Base-by-base conservation (phyloP, 768 basidiomycete genomes). In the Mrakia frigida region DNA sequence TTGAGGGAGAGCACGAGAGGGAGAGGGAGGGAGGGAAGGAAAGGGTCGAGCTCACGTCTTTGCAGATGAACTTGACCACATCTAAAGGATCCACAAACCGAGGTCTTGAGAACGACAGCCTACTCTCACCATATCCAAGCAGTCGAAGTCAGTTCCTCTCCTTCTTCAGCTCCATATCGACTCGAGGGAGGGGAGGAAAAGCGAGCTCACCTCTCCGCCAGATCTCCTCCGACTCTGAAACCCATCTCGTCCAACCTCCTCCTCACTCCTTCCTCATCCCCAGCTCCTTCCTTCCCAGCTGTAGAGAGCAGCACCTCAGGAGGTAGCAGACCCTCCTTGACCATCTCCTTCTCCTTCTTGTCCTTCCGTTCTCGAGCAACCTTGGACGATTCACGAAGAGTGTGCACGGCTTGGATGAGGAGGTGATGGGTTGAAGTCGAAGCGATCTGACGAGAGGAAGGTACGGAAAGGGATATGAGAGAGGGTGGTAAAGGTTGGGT, bases 61-160 rank as follows among this genome's bases (percentile, higher is more conserved):
- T 98, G 85, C 94, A 98, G 75, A 98, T 87, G 81, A 97, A 97
- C 83, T 98, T 97, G 85, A 98, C 90, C 14, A 88, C 90, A 78
- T 98, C 95, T 10, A 98, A 86, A 0, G 93, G 91, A 81, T 95
- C 91, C 0, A 88, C 83, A 75, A 96, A 92, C 73, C 92, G 86
- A 43, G 88, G 85, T 79, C 90, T 86, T 78, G 92, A 90, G 50
- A 90, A 87, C 81, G 90, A 91, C 76, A 96, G 82, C 78, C 94
- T 96, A 28, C 10, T 14, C 25, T 25, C 2, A n/a, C 25, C 13
- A 25, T 56, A 56, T 18, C 11, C 7, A n/a, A 5, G 52, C 13
- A 53, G 60, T 52, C 60, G 7, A 37, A 31, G n/a, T 31, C 14
- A 41, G 13, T 25, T n/a, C 31, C 33, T 31, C 18, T 6, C 60